These are phyloP conservation scores for Xylariaceae sp. DNA, from an alignment of 2,329 filamentous ascomycete genomes.

Conservation along the genomic window DNA sequence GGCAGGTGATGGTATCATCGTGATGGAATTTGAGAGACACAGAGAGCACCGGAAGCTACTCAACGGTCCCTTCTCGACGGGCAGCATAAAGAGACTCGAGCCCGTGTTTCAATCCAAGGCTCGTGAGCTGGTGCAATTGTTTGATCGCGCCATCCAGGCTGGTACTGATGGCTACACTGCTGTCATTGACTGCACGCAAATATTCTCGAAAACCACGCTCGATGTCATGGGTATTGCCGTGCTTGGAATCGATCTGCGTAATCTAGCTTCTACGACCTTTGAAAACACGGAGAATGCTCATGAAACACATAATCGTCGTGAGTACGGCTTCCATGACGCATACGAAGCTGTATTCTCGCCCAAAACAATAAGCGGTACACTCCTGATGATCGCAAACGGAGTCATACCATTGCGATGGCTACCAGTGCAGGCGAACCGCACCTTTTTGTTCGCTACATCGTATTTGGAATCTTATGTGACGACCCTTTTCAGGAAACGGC, in stretches of 20 bases:
- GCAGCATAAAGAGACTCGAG: constrained; percentile 35
- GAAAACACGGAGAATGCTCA: constrained; percentile 31
- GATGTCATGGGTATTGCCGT: constrained; percentile 34
- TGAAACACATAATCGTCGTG: not conserved
- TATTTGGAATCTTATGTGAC: constrained; percentile 7
- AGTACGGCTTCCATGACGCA: constrained; percentile 30
- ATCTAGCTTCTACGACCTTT: constrained; percentile 23
- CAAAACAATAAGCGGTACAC: not conserved
- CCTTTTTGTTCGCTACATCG: not conserved
- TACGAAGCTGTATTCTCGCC: not conserved
- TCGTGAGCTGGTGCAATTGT: constrained; percentile 20
- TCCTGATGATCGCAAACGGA: not conserved
- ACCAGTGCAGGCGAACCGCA: not conserved
- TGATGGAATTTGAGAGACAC: constrained; percentile 35
- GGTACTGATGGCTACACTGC: not conserved
- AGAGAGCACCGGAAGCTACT: constrained; percentile 34
- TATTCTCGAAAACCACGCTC: constrained; percentile 32
- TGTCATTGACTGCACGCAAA: constrained; percentile 21
- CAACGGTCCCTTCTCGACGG: constrained; percentile 33
- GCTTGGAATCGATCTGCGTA: constrained; percentile 33
- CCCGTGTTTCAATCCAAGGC: constrained; percentile 36
- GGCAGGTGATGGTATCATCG: constrained; percentile 34
- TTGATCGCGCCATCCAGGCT: not conserved
- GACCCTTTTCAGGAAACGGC: not conserved
- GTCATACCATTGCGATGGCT: constrained; percentile 4